Percentiles rank a stretch among this genome's conserved stretches.
These are phyloP conservation scores for Meripilus lineatus DNA, from an alignment of 1,284 basidiomycete genomes.

Conservation along the genomic window DNA sequence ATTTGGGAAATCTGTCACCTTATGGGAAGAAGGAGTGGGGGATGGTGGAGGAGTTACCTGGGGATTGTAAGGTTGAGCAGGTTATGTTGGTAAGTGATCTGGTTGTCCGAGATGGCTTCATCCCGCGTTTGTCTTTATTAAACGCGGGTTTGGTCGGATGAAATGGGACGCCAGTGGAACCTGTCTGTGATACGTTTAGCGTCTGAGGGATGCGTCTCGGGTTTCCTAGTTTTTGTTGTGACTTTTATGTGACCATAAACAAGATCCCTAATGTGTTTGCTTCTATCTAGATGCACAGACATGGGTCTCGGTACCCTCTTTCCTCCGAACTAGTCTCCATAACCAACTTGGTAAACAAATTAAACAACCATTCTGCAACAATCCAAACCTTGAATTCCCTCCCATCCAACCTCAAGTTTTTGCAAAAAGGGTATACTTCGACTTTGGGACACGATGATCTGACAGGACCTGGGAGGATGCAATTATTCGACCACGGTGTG, in stretches of 20 bases:
- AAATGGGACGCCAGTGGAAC: too few species aligned
- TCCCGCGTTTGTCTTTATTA: too few species aligned
- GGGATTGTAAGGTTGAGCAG: conserved; percentile 40
- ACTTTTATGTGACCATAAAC: neutral
- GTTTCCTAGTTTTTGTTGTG: neutral
- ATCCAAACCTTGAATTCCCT: conserved; percentile 28
- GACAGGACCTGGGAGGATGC: conserved; percentile 34
- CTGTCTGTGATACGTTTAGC: too few species aligned
- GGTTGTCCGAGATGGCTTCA: too few species aligned
- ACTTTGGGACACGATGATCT: conserved; percentile 36
- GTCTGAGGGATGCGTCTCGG: too few species aligned
- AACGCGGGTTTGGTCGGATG: too few species aligned
- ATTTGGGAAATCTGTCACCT: conserved; percentile 34
- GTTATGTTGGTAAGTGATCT: conserved; percentile 34
- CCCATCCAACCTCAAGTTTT: conserved; percentile 32
- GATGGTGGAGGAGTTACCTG: conserved; percentile 30
- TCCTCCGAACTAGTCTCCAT: conserved; percentile 30
- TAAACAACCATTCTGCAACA: conserved; percentile 24
- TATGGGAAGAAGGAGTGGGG: conserved; percentile 33
- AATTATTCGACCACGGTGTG: conserved; percentile 42
- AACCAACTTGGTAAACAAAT: conserved; percentile 31
- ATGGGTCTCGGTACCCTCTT: conserved; percentile 36
- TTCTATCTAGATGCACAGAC: conserved; percentile 32
- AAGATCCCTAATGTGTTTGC: neutral
- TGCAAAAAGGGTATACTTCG: conserved; percentile 36